These are phyloP conservation scores for Diplogelasinospora grovesii DNA, from an alignment of 495 filamentous ascomycete genomes.

Conservation along the genomic window DNA sequence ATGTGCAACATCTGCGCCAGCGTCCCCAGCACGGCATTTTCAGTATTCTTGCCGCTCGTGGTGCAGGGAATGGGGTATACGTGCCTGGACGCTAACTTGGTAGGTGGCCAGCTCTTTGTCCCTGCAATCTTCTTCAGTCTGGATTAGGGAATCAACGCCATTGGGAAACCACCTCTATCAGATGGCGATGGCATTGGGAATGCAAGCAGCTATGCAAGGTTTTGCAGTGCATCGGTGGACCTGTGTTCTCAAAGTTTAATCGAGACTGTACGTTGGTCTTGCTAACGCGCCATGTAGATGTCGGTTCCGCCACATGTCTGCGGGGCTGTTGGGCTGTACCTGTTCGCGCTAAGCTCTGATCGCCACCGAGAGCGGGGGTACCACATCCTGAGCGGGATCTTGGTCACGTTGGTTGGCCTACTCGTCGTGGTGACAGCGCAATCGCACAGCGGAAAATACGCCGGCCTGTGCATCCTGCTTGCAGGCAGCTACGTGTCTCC, in stretches of 20 bases:
- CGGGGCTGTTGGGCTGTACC: constrained; percentile 41
- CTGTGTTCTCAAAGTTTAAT: neutral
- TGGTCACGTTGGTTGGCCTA: constrained; percentile 41
- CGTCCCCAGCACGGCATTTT: constrained; percentile 47
- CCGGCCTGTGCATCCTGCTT: constrained; percentile 47
- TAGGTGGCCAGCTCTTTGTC: too few species aligned
- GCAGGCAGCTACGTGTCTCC: constrained; percentile 47
- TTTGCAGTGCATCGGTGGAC: too few species aligned
- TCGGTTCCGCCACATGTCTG: constrained; percentile 50
- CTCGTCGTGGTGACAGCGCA: constrained; percentile 33
- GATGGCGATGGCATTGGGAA: too few species aligned
- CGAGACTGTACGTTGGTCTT: neutral
- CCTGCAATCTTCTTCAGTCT: too few species aligned
- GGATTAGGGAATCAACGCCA: too few species aligned
- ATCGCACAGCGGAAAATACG: constrained; percentile 33
- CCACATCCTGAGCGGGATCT: constrained; percentile 44
- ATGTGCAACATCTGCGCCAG: constrained; percentile 48
- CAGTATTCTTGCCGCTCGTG: constrained; percentile 52
- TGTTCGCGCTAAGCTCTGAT: constrained; percentile 22
- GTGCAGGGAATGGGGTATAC: constrained; percentile 34
- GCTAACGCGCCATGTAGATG: constrained; percentile 29
- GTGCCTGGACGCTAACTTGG: constrained; percentile 42
- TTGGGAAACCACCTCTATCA: too few species aligned
- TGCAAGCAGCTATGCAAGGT: too few species aligned
- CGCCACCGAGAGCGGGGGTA: constrained; percentile 34